Evolutionary conservation across 371 early-diverging fungal genomes (phyloP), one percentile per base, ranked within the genome.

Genomic region (Paraphysoderma sedebokerense): DNA sequence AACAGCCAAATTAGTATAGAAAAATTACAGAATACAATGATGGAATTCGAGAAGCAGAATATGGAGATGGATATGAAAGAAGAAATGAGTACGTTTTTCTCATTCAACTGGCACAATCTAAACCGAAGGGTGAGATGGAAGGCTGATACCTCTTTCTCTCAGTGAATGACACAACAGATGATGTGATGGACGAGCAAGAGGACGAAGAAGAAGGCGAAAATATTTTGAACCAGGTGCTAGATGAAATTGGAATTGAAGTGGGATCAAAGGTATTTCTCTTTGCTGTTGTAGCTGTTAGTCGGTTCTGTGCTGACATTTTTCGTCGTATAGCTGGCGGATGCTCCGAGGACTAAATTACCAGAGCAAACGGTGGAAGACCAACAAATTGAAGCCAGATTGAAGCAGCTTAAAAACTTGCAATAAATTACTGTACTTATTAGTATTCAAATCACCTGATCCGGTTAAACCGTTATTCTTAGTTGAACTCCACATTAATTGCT

Each of bases 151-250:
- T 33, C 1, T 0, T 48, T 12, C 15, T 35, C 26, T 6, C 35
- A 59, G 59, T 61, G 54, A 50, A 52, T 50, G 63, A 63, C 32
- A 49, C 46, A 11, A 23, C 61, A 6, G 63, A 63, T 33, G 34
- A 30, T 22, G 31, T 55, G 26, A 39, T 58, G 53, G 63, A 49
- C 20, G 53, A 38, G 7, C 29, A 31, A 9, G 63, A 49, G 28
- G 56, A 54, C 40, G 57, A 61, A 56, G 49, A 48, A 24, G 59
- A 55, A 23, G 35, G 37, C 7, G 48, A 55, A 28, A 45, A 54
- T 13, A 56, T 58, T 37, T 44, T 61, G 50, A 46, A 47, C 47
- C 48, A 58, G 27, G 53, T 61, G 13, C 29, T 58, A 22, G 63
- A 63, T 30, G 63, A 63, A 42, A 58, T 63, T 33, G 63, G 63